Conservation (phyloP, 352 stramenopile genomes). For the Peronospora destructor region DNA sequence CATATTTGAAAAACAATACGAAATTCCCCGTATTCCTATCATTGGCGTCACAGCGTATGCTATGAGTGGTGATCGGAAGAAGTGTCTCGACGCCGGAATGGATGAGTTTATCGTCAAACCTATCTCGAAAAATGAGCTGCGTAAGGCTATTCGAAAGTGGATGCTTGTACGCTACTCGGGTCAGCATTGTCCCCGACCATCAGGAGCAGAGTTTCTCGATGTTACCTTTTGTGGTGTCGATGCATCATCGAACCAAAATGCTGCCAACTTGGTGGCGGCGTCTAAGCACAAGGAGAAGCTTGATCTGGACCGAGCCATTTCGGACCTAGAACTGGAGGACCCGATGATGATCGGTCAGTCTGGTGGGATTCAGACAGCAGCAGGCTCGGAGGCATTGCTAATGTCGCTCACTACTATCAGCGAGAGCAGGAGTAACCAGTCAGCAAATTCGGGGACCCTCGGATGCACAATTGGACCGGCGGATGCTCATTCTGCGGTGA, state of each 20-base stretch:
- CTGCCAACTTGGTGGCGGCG: constrained; percentile 56
- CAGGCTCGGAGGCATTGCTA: constrained; percentile 37
- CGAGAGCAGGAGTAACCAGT: constrained; percentile 45
- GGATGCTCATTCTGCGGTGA: constrained; percentile 7
- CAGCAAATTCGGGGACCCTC: constrained; percentile 36
- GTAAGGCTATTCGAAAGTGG: constrained; percentile 70
- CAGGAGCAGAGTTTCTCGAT: constrained; percentile 12
- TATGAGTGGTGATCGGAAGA: constrained; percentile 78
- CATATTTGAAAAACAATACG: constrained; percentile 56
- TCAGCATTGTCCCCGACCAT: constrained; percentile 30
- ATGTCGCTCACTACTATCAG: constrained; percentile 51
- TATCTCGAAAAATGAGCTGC: constrained; percentile 60
- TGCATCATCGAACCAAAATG: constrained; percentile 26
- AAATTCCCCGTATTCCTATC: constrained; percentile 68
- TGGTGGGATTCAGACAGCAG: constrained; percentile 30
- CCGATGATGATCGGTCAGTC: constrained; percentile 76
- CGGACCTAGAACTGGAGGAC: constrained; percentile 77
- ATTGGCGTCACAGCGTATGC: constrained; percentile 80
- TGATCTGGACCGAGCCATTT: constrained; percentile 73
- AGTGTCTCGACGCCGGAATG: constrained; percentile 79
- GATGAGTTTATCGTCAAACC: constrained; percentile 86
- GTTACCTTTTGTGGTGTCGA: constrained; percentile 5
- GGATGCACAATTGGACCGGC: constrained; percentile 22
- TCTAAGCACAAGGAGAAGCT: constrained; percentile 72
- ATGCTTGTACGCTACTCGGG: constrained; percentile 67